Base-by-base conservation (phyloP, 2,329 filamentous ascomycete genomes). In the Paraconiothyrium sp. region DNA sequence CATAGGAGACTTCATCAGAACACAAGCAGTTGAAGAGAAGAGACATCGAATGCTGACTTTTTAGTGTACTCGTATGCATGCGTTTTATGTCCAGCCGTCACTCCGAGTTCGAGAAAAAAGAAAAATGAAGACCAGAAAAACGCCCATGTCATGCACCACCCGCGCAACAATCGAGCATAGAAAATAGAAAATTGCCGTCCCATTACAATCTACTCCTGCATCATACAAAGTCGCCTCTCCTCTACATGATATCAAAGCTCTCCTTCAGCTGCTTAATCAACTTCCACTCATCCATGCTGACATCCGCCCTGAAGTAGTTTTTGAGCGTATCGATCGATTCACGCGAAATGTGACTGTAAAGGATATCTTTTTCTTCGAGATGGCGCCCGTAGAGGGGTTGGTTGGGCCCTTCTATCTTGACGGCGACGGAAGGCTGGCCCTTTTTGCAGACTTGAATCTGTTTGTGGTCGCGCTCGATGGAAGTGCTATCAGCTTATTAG, bases 401-500 rank as follows among this genome's bases (percentile, higher is more conserved):
- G 78, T 94, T 92, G 61, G 90, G 83, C 57, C 93, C 94, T 83
- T 99, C 96, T 73, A 99, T 96, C 86, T 99, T 99, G 84, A 99
- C 86, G 22, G 95, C 95, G 10, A 99, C 96, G 1, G 93, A 96
- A n/a, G 96, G 95, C 76, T 97, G 92, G 56, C 94, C 94, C 83
- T 93, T 94, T 82, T 99, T 99, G 84, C 93, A 97, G 60, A 97
- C 86, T 10, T 86, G 87, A 68, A 99, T 90, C 67, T 95, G 89
- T 84, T 99, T 99, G 87, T 99, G 95, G 70, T 99, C 96, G 77
- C 96, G 90, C 81, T 99, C 94, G 75, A 99, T 99, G 1, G 91
- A 94, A 59, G 92, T 92, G n/a, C 94, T 97, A 74, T 60, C 9
- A 11, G 24, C 35, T 35, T 35, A 39, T 72, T 64, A 73, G 68